Evolutionary conservation across 2,329 filamentous ascomycete genomes (phyloP).

Genomic region (Diaporthe caulivora): DNA sequence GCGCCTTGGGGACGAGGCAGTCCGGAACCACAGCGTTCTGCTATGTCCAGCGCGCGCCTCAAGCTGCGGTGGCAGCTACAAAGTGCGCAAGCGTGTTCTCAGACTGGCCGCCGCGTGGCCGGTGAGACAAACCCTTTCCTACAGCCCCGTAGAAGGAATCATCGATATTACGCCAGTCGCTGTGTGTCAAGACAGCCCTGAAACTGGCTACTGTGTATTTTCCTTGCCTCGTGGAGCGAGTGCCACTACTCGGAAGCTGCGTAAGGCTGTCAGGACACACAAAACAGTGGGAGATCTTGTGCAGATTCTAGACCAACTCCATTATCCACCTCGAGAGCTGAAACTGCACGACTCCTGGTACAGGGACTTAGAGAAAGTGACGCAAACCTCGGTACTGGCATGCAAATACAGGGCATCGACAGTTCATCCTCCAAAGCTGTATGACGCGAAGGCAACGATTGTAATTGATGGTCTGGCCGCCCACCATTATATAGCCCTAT

Average conservation of each 20-base stretch:
- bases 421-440: not conserved
- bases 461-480: not conserved
- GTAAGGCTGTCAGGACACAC: not conserved
- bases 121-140: not conserved
- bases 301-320: not conserved
- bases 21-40: not conserved
- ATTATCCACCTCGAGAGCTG: not conserved
- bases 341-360: not conserved
- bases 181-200: not conserved
- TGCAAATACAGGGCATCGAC: not conserved
- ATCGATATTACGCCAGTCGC: constrained; percentile 2
- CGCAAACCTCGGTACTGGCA: not conserved
- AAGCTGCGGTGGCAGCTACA: not conserved
- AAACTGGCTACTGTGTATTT: not conserved
- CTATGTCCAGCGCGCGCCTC: not conserved
- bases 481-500: not conserved
- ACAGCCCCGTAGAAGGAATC: not conserved
- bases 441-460: not conserved
- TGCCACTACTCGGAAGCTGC: not conserved
- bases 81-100: not conserved
- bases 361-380: not conserved
- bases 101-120: not conserved
- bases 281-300: not conserved
- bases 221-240: not conserved
- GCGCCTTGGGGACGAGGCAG: not conserved